Conservation (phyloP, 768 basidiomycete genomes). For the Hemileccinum rubropunctum region DNA sequence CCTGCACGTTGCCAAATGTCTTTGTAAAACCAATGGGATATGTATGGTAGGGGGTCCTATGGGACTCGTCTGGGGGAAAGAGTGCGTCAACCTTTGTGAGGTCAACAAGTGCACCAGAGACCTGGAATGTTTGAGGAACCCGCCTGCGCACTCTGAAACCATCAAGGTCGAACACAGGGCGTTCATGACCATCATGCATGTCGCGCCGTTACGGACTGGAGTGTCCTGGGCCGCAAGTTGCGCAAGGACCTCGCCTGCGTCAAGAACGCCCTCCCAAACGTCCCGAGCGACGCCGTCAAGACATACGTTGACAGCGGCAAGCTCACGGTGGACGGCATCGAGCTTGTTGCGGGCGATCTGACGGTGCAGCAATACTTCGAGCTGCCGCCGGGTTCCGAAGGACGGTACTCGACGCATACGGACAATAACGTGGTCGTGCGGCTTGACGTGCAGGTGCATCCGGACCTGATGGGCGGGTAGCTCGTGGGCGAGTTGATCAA, state of each 20-base stretch:
- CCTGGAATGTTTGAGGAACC: no score
- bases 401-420: slow-evolving; percentile 77
- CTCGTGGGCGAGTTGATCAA: slow-evolving; percentile 87
- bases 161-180: no score
- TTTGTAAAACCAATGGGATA: no score
- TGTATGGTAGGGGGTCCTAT: no score
- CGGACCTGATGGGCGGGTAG: slow-evolving; percentile 85
- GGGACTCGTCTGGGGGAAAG: no score
- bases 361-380: slow-evolving; percentile 90
- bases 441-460: slow-evolving; percentile 84
- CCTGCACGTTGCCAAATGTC: slow-evolving; percentile 3
- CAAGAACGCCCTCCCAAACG: slow-evolving; percentile 77
- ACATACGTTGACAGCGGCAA: slow-evolving; percentile 70
- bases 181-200: no score
- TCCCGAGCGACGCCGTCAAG: slow-evolving; percentile 83
- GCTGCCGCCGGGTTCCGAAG: slow-evolving; percentile 55
- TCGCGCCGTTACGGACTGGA: slow-evolving; percentile 92
- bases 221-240: slow-evolving; percentile 89
- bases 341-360: slow-evolving; percentile 87
- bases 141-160: no score
- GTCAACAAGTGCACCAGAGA: no score
- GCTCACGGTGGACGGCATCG: slow-evolving; percentile 84
- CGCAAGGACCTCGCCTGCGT: slow-evolving; percentile 90
- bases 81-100: no score
- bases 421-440: slow-evolving; percentile 95